Evolutionary conservation across 805 yeast genomes (phyloP).

Genomic region (Lipomyces japonicus): DNA sequence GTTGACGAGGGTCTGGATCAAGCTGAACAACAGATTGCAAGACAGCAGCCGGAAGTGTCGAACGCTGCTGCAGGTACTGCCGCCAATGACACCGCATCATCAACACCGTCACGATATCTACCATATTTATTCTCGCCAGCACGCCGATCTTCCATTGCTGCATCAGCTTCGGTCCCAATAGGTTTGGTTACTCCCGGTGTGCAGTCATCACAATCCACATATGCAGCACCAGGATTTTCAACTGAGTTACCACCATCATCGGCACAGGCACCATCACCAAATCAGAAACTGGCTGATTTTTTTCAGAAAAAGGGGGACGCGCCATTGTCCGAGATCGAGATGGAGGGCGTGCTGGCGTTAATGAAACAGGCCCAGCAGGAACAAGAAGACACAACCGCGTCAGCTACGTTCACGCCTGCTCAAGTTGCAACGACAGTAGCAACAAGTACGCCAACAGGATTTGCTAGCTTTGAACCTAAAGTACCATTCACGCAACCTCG

Average conservation of each 20-base stretch:
- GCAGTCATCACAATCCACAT: background rate
- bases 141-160: background rate
- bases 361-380: slow-evolving; percentile 41
- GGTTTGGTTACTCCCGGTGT: slow-evolving; percentile 8
- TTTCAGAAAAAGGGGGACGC: slow-evolving; percentile 69
- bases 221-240: background rate
- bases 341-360: slow-evolving; percentile 73
- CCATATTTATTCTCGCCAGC: slow-evolving; percentile 22
- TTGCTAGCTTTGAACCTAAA: slow-evolving; percentile 8
- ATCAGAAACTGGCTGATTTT: slow-evolving; percentile 62
- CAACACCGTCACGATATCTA: slow-evolving; percentile 4
- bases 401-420: slow-evolving; percentile 21
- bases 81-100: background rate
- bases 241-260: background rate
- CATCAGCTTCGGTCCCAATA: slow-evolving; percentile 2
- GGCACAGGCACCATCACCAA: slow-evolving; percentile 42
- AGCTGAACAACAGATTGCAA: no score
- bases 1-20: background rate
- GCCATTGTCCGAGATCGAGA: slow-evolving; percentile 70
- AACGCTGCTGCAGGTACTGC: background rate
- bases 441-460: slow-evolving; percentile 30
- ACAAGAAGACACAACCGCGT: slow-evolving; percentile 6
- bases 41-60: background rate
- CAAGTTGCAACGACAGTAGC: slow-evolving; percentile 30
- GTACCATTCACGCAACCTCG: slow-evolving; percentile 1